Evolutionary conservation across 2,329 filamentous ascomycete genomes (phyloP), one percentile per base, ranked within the genome.

Genomic region (Tolypocladium tropicale): DNA sequence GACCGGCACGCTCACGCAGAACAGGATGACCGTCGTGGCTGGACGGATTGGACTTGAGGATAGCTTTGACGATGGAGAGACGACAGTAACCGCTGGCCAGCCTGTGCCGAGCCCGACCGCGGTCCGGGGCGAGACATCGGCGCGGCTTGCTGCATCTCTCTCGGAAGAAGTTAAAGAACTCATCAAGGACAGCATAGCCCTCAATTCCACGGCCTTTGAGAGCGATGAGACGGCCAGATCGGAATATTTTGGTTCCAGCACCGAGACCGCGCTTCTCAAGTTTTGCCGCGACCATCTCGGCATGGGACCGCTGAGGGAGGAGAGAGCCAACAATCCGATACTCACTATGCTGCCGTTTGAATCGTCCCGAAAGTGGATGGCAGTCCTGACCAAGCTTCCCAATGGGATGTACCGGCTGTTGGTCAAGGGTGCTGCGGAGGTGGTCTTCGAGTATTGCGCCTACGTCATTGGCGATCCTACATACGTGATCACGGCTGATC

Each of bases 1-100:
- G 66, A 86, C 83, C 0, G 83, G 83, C 4, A 86, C 83, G 1
- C 70, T 86, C 25, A 86, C 83, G 0, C 78, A 83, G 60, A 84
- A 85, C 60, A 79, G 80, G 60, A 85, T 85, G 82, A 80, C 74
- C 3, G 78, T 83, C 3, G 81, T 84, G 18, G 75, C 77, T 37
- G 82, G 81, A 9, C 79, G 78, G 11, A 61, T 84, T 34, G 80
- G 82, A 3, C 57, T 69, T 5, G 66, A 69, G 10, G 64, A 65
- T 14, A 65, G 62, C 46, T 74, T 73, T 50, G 70, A 74, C 10
- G 72, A 74, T 33, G 65, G 60, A 4, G 68, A 72, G 2, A 39
- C 59, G n/a, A 56, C 56, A 14, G 57, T 57, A 2, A 57, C 62
- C 23, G 53, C 61, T 14, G 59, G 63, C 25, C 57, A 59, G 2